Base-by-base conservation (phyloP, 257 asterid genomes). In the Ocimum tenuiflorum region DNA sequence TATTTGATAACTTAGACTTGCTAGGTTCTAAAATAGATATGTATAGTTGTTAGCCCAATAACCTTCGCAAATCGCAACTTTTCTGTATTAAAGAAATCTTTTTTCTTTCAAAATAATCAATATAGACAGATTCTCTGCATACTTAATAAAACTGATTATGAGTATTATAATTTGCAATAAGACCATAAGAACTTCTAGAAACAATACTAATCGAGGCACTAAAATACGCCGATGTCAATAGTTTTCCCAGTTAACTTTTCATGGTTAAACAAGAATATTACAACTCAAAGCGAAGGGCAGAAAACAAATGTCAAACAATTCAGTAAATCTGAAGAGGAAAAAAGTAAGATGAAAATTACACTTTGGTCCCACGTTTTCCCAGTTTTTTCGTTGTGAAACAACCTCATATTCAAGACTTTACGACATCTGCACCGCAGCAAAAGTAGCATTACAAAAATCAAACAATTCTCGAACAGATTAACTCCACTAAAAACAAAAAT, bases 371-470 rank as follows among this genome's bases (percentile, higher is more conserved):
- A 91, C 33, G 71, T 76, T 65, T 82, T 87, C 14, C 96, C 95
- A 38, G 83, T 78, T 57, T 74, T 81, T 63, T 85, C 92, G 73
- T 85, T 83, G 27, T 86, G 82, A 67, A 81, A 91, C 80, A 91
- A 65, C 70, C 98, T 81, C 96, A 88, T 91, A 51, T 85, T 91
- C 88, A 91, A 76, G 80, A 88, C 98, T 81, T 88, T 91, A 72
- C 91, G 86, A 55, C 98, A 91, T 83, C 98, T 91, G 94, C 84
- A 69, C 35, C 67, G 60, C 31, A 75, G 31, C 56, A 60, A 76
- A 67, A 33, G 3, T 14, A 38, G 29, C 48, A 55, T 42, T 8
- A 7, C 7, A 46, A 55, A 49, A 42, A 45, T 55, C 51, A 72
- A 67, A 29, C 63, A 11, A 36, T 19, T n/a, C 55, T 22, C 6